Evolutionary conservation across 1,139 yeast genomes (phyloP), one percentile per base, ranked within the genome.

Genomic region (Pichia sp.): DNA sequence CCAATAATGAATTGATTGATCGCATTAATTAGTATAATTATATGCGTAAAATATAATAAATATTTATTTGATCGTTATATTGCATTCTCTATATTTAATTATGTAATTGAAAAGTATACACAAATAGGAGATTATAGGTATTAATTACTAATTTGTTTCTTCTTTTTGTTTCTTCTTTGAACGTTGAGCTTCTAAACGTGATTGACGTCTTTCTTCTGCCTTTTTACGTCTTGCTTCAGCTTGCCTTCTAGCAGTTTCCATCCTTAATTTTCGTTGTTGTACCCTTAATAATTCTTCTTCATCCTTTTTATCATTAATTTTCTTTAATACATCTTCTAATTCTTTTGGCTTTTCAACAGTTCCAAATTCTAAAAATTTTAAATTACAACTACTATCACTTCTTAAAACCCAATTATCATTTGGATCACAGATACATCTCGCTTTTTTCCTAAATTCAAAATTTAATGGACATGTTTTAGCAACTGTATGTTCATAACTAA

Each of bases 401-500:
- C 48, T 52, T 40, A 64, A 52, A 7, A 60, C 49, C 60, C 63
- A 78, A 57, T 77, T 81, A 7, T 56, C 59, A 3, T 59, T 52
- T 2, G 80, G 79, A 47, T 74, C 65, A 61, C 84, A 79, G 28
- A 68, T 67, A 58, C 84, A 79, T 53, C 68, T 70, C 50, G 75
- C 76, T 47, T 68, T 62, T 45, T 62, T 60, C 49, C 78, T 64
- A 49, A 66, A 66, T 34, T 64, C 64, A 38, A 65, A 63, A 57
- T 76, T 74, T 49, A 75, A 62, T 0, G 83, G 83, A 65, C 83
- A 79, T 53, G 78, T 76, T 30, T 72, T 69, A 52, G 77, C 79
- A 10, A 79, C 80, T 8, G 74, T 72, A 60, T 79, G 85, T 58
- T 66, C 72, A 63, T 79, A 79, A 10, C 83, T 79, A 4, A 79